These are phyloP conservation scores for Neofusicoccum cordaticola DNA, from an alignment of 2,329 filamentous ascomycete genomes.

Conservation along the genomic window DNA sequence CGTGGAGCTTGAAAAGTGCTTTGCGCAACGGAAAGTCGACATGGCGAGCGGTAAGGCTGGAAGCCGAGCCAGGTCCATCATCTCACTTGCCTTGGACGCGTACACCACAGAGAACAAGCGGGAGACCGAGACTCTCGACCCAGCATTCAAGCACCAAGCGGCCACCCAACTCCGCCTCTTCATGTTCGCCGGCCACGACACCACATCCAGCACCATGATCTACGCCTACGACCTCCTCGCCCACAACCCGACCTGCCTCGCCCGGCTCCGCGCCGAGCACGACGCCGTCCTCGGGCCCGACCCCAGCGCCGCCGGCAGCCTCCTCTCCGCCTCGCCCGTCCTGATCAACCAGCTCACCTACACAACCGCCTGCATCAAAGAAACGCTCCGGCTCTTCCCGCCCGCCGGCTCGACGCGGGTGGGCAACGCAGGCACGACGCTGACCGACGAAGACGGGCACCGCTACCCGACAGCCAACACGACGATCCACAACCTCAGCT, in stretches of 20 bases:
- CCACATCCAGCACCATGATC: too few species aligned
- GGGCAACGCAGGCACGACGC: background rate
- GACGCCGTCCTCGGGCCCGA: constrained; percentile 29
- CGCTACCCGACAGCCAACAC: background rate
- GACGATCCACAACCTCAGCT: background rate
- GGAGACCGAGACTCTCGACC: too few species aligned
- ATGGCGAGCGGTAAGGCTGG: too few species aligned
- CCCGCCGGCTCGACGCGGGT: constrained; percentile 15
- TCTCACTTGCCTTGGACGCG: too few species aligned
- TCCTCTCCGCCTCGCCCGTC: constrained; percentile 9
- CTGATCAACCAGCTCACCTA: constrained; percentile 20
- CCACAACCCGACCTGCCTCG: constrained; percentile 7
- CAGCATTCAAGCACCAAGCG: too few species aligned
- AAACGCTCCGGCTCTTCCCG: constrained; percentile 32
- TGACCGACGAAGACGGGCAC: background rate
- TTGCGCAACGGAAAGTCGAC: too few species aligned
- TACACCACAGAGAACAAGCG: too few species aligned
- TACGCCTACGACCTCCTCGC: too few species aligned
- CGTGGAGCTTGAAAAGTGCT: too few species aligned
- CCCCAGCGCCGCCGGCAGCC: constrained; percentile 13
- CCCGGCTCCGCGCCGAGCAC: constrained; percentile 28
- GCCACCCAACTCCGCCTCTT: too few species aligned
- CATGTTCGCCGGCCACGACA: too few species aligned
- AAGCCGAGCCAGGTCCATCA: too few species aligned
- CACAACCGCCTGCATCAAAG: constrained; percentile 35